These are phyloP conservation scores for Chrysoporthe austroafricana DNA, from an alignment of 2,329 filamentous ascomycete genomes.

Conservation along the genomic window DNA sequence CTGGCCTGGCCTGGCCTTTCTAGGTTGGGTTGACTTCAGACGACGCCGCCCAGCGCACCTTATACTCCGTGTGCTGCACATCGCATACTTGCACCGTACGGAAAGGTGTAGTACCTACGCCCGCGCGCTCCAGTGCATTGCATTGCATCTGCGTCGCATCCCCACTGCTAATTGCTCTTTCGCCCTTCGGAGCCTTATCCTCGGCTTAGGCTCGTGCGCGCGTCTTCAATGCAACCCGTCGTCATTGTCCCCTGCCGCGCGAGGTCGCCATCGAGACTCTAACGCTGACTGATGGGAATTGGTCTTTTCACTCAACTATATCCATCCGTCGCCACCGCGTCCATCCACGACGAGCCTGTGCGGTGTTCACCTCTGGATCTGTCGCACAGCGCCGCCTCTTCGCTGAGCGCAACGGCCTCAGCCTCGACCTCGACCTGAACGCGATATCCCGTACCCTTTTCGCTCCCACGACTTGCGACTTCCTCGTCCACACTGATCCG, in stretches of 20 bases:
- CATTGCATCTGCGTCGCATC: background rate
- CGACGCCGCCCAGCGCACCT: no score
- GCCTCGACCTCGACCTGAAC: background rate
- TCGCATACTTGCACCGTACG: background rate
- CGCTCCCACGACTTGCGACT: background rate
- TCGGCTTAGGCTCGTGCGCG: background rate
- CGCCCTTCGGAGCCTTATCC: background rate
- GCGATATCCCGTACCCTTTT: background rate
- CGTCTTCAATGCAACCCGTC: constrained; percentile 7
- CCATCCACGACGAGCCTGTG: background rate
- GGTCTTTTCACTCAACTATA: background rate
- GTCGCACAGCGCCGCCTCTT: background rate
- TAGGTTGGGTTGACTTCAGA: no score
- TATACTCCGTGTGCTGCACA: no score
- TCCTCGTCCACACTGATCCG: background rate
- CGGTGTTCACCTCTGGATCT: background rate
- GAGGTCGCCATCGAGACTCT: constrained; percentile 9
- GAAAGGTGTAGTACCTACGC: background rate
- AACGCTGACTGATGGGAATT: background rate
- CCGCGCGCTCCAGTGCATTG: background rate
- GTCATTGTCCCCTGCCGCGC: constrained; percentile 4
- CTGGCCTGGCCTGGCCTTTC: background rate
- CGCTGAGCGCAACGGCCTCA: background rate
- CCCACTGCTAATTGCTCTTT: background rate
- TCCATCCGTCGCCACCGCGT: background rate